Evolutionary conservation across 805 yeast species (phyloP).

Genomic region (Candida fluviatilis): DNA sequence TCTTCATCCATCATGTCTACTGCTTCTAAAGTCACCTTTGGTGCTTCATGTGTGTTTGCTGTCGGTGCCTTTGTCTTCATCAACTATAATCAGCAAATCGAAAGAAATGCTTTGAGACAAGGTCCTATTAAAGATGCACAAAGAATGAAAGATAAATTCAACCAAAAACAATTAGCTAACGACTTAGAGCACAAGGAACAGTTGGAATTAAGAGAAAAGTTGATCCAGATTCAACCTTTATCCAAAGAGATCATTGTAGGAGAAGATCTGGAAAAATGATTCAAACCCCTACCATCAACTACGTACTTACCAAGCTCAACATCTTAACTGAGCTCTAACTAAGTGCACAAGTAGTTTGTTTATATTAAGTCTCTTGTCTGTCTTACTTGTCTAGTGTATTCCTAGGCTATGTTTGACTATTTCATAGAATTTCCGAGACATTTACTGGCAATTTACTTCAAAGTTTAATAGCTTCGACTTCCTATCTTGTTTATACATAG

Average conservation of each 20-base stretch:
- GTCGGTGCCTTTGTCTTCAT: conserved; percentile 63
- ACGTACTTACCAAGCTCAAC: too few species aligned
- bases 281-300: not conserved
- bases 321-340: too few species aligned
- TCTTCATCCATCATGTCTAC: conserved; percentile 54
- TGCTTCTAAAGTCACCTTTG: conserved; percentile 74
- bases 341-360: too few species aligned
- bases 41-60: conserved; percentile 50
- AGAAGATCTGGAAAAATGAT: conserved; percentile 12
- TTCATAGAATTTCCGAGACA: too few species aligned
- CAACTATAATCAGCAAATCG: conserved; percentile 63
- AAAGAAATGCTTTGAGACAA: conserved; percentile 66
- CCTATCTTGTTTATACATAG: too few species aligned
- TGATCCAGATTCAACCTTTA: conserved; percentile 60
- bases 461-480: too few species aligned
- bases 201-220: conserved; percentile 52
- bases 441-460: too few species aligned
- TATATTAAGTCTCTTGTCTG: too few species aligned
- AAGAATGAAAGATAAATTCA: conserved; percentile 48
- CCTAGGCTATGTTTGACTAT: too few species aligned
- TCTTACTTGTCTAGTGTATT: too few species aligned
- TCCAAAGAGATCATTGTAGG: conserved; percentile 31
- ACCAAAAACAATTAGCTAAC: conserved; percentile 47
- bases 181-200: conserved; percentile 65
- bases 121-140: conserved; percentile 85